A percentile compares a stretch with the other conserved stretches of the same genome.
Conservation (phyloP, 164 flowering plant species). For the Hamamelis virginiana region DNA sequence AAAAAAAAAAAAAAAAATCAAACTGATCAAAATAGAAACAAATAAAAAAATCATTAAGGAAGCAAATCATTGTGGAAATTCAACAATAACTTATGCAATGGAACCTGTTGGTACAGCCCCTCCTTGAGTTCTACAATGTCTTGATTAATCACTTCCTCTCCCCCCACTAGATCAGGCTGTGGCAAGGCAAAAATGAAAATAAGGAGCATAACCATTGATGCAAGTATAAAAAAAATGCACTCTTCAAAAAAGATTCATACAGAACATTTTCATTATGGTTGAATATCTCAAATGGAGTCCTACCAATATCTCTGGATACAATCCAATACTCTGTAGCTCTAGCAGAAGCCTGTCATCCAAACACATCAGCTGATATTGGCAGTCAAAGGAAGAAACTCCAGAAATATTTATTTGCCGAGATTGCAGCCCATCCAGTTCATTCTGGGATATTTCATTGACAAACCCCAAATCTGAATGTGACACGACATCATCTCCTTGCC, state of each 20-base stretch:
- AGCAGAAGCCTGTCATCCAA: conserved; percentile 34
- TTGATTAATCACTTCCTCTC: conserved; percentile 29
- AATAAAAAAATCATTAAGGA: background rate
- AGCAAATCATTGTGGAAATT: background rate
- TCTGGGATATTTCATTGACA: conserved; percentile 30
- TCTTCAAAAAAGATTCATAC: background rate
- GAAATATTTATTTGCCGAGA: conserved; percentile 11
- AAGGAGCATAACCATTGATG: background rate
- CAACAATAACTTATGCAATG: background rate
- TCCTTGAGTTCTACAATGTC: conserved; percentile 32
- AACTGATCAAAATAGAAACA: no score
- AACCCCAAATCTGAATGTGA: conserved; percentile 30
- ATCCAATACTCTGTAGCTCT: conserved; percentile 42
- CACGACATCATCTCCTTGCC: conserved; percentile 31
- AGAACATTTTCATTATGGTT: background rate
- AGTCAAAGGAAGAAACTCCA: conserved; percentile 17
- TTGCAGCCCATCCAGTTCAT: conserved; percentile 21
- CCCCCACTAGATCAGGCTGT: conserved; percentile 48
- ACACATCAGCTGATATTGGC: conserved; percentile 33
- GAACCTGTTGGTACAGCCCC: conserved; percentile 34
- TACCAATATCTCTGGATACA: conserved; percentile 39
- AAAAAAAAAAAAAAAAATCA: background rate
- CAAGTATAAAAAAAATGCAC: background rate
- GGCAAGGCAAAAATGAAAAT: background rate
- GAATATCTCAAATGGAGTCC: background rate